A percentile compares a stretch with the other conserved stretches of the same genome.
phyloP scores from a whole-genome alignment of 176 grass and related monocot genomes.

The bread wheat (Triticum aestivum) region IWGSC_CS_RefSeq_v2.1 NC_057813.1:204714341-204714840 shows the following conservation, averaged over 20 bases:
- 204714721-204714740: background rate
- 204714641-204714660: background rate
- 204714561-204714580: too few relatives aligned
- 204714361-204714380: too few relatives aligned
- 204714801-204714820: background rate
- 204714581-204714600: background rate
- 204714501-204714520: too few relatives aligned
- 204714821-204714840: background rate
- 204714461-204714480: too few relatives aligned
- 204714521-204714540: too few relatives aligned
- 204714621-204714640: background rate
- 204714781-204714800: background rate
- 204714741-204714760: background rate
- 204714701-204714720: background rate
- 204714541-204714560: too few relatives aligned
- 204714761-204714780: slow-evolving; percentile 16
- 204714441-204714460: too few relatives aligned
- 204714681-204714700: slow-evolving; percentile 31
- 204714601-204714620: background rate
- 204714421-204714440: too few relatives aligned
- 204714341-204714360: too few relatives aligned
- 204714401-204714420: too few relatives aligned
- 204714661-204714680: slow-evolving; percentile 11
- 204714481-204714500: too few relatives aligned
- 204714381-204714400: too few relatives aligned